Base-by-base conservation (phyloP, 768 basidiomycete species). In the Amanita fuliginea region DNA sequence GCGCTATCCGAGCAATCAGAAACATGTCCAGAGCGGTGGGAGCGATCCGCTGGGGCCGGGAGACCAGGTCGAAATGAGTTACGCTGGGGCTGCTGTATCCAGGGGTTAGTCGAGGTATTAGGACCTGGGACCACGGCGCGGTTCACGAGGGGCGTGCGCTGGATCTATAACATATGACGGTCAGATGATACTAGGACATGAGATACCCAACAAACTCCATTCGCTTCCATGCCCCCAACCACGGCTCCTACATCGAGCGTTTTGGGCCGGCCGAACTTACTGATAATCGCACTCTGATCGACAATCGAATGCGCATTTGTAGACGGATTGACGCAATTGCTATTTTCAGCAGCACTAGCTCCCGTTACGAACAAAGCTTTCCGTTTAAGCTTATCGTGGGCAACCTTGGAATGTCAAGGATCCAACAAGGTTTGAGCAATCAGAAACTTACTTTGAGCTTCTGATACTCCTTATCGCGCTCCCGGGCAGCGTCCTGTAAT, bases 401-500 rank as follows among this genome's bases (percentile, higher is more conserved):
- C 85, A 36, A 67, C 68, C 88, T 90, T 30, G 26, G 35, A 42
- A 21, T 11, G 35, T 28, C 9, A 46, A 7, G 46, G 47, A 24
- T 47, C 40, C 22, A 36, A 36, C 16, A 22, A 18, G 36, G 9
- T 33, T 36, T 40, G 26, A 14, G n/a, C 6, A 32, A 16, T 9
- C n/a, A 41, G 9, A 28, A 47, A 24, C 46, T 73, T 91, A 28
- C 46, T 73, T 91, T 92, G 35, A 92, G 75, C 59, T 87, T 90
- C 49, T 86, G 84, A 58, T 91, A 92, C 58, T 91, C 90, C 58
- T 84, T 89, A 53, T 91, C 89, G 56, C 81, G 74, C 57, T 90
- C 87, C 56, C 80, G 75, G 2, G 82, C 72, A 1, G 76, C 66
- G 33, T 92, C 87, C 57, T 88, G 85, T 22, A 87, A 61, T 19